phyloP scores from a whole-genome alignment of 495 filamentous ascomycete genomes.

The Penicillium lagena region DNA sequence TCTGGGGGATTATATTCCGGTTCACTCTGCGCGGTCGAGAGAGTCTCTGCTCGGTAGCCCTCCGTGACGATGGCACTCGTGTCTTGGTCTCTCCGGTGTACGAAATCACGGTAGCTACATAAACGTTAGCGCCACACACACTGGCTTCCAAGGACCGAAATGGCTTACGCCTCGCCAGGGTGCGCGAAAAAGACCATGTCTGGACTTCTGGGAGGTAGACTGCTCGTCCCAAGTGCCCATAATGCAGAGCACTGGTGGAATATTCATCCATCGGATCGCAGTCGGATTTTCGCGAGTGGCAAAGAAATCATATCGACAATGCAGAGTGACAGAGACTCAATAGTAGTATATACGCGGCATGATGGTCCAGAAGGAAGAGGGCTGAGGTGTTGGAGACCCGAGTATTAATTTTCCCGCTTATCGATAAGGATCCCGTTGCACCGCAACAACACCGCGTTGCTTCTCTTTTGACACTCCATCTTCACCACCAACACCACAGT shows the following conservation, averaged over 20 bases:
- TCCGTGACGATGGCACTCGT: constrained; percentile 16
- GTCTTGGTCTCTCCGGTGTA: constrained; percentile 30
- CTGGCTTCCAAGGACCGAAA: not conserved
- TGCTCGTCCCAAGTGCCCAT: constrained; percentile 59
- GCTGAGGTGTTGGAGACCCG: too few species aligned
- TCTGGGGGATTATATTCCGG: constrained; percentile 16
- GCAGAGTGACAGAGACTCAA: not conserved
- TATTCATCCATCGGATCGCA: constrained; percentile 58
- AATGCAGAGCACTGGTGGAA: constrained; percentile 47
- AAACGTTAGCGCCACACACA: constrained; percentile 5
- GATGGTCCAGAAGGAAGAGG: too few species aligned
- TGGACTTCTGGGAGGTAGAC: constrained; percentile 46
- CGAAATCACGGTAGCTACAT: constrained; percentile 17
- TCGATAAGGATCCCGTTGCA: constrained; percentile 25
- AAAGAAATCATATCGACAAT: constrained; percentile 33
- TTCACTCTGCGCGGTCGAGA: too few species aligned
- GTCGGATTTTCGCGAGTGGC: constrained; percentile 26
- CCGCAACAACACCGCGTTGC: constrained; percentile 11
- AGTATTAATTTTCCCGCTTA: constrained; percentile 1
- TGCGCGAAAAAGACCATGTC: constrained; percentile 50
- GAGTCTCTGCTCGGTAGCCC: too few species aligned
- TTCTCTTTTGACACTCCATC: not conserved
- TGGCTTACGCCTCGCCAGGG: constrained; percentile 20
- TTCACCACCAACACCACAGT: not conserved
- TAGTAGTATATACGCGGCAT: too few species aligned